Conservation (phyloP, 2,329 filamentous ascomycete genomes). For the Nannizziopsis barbatae region DNA sequence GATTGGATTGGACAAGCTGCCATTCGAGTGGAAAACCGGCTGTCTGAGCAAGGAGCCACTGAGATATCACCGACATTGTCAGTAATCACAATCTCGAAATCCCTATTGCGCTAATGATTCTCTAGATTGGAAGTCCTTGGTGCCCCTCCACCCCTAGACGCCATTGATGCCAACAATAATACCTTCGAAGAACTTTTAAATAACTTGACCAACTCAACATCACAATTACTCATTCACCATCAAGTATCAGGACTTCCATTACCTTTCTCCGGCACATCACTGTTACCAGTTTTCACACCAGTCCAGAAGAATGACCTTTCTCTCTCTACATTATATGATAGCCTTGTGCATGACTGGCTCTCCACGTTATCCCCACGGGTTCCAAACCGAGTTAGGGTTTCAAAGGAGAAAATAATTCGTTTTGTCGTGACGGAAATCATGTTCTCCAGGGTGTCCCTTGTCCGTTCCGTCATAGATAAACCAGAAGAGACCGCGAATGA, state of each 20-base stretch:
- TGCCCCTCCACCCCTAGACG: conserved; percentile 22
- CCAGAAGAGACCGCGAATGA: neutral
- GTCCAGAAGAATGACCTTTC: conserved; percentile 9
- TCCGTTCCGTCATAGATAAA: neutral
- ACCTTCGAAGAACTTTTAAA: conserved; percentile 23
- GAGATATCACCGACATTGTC: conserved; percentile 25
- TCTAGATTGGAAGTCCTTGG: conserved; percentile 26
- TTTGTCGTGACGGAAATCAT: conserved; percentile 28
- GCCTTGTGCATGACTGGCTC: conserved; percentile 29
- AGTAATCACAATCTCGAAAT: conserved; percentile 3
- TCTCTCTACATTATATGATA: conserved; percentile 25
- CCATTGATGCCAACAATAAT: conserved; percentile 28
- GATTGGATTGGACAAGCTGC: conserved; percentile 1
- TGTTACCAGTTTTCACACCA: conserved; percentile 17
- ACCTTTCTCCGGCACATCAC: conserved; percentile 12
- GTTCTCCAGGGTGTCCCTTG: conserved; percentile 22
- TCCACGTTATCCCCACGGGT: conserved; percentile 24
- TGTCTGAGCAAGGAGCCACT: neutral
- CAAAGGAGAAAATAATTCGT: conserved; percentile 31
- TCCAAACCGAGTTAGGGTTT: conserved; percentile 28
- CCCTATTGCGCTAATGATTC: conserved; percentile 5
- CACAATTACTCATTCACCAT: conserved; percentile 7
- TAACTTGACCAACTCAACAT: conserved; percentile 1
- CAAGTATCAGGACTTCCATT: conserved; percentile 19
- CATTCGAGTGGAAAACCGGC: neutral